Evolutionary conservation across 352 stramenopile species (phyloP).

Genomic region (Peronosclerospora sorghi): DNA sequence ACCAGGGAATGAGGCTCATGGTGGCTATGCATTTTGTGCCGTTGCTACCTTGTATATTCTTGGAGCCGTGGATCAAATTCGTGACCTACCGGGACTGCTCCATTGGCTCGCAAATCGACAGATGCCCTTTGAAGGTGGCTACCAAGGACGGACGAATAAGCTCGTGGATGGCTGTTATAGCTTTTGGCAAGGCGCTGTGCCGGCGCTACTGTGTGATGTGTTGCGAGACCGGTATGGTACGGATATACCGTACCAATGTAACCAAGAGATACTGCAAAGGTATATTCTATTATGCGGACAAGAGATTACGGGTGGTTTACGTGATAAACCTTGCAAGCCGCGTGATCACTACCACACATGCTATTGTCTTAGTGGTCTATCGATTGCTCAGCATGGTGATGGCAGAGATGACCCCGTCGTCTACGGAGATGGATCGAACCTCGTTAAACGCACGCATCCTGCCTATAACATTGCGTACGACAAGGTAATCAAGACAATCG

Average conservation of each 20-base stretch:
- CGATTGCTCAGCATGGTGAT: too few relatives aligned
- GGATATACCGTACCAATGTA: constrained; percentile 46
- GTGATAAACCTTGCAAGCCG: constrained; percentile 92
- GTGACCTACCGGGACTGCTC: constrained; percentile 41
- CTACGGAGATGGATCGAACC: too few relatives aligned
- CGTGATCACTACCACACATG: too few relatives aligned
- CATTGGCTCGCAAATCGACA: constrained; percentile 91
- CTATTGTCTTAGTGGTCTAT: too few relatives aligned
- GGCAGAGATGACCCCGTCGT: too few relatives aligned
- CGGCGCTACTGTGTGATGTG: constrained; percentile 58
- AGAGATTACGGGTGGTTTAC: constrained; percentile 89
- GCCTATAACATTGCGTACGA: too few relatives aligned
- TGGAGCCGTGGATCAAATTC: constrained; percentile 41
- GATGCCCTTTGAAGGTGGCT: constrained; percentile 88
- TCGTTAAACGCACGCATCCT: too few relatives aligned
- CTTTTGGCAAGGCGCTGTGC: too few relatives aligned
- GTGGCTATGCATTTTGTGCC: constrained; percentile 97
- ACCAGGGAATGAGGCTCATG: constrained; percentile 93
- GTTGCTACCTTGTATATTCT: constrained; percentile 91
- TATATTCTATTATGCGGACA: too few relatives aligned
- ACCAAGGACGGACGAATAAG: constrained; percentile 96
- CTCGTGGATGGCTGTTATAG: constrained; percentile 98
- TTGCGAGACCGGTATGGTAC: constrained; percentile 26
- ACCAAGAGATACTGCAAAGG: too few relatives aligned
- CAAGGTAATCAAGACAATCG: too few relatives aligned